phyloP scores from a whole-genome alignment of 2,329 filamentous ascomycete species.

The Claviceps maximensis region DNA sequence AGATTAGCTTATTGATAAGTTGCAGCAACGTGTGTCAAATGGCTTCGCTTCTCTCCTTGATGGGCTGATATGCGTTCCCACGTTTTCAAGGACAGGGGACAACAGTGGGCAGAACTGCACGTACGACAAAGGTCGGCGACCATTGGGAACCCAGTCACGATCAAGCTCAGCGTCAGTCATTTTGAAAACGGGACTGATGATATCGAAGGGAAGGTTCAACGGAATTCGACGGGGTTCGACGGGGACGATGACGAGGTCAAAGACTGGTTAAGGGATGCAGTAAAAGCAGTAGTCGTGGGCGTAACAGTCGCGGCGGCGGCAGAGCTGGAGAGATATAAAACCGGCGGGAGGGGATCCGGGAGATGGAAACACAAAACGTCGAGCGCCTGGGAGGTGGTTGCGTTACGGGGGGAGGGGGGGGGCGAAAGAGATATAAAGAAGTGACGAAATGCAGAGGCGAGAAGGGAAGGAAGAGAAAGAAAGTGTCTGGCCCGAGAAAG shows the following conservation, averaged over 20 bases:
- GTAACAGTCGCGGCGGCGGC: not conserved
- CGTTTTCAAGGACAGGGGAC: not conserved
- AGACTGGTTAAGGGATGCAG: not conserved
- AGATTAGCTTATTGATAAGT: not conserved
- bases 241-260: not conserved
- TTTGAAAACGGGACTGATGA: conserved; percentile 11
- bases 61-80: not conserved
- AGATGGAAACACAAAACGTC: not conserved
- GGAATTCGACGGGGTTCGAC: not conserved
- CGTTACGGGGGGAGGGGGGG: conserved; percentile 3
- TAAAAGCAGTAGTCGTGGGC: not conserved
- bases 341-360: not conserved
- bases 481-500: no score
- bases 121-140: conserved; percentile 71
- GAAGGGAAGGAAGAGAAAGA: conserved; percentile 1
- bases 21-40: not conserved
- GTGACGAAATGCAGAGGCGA: conserved; percentile 3
- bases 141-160: conserved; percentile 68
- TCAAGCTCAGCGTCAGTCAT: conserved; percentile 57
- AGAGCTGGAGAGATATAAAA: not conserved
- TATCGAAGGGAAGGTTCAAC: not conserved
- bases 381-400: not conserved
- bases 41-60: not conserved
- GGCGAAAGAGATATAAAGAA: conserved; percentile 6
- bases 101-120: conserved; percentile 22